These are phyloP conservation scores for Triadica sebifera DNA, from an alignment of 345 rosid genomes.

Conservation along the genomic window DNA sequence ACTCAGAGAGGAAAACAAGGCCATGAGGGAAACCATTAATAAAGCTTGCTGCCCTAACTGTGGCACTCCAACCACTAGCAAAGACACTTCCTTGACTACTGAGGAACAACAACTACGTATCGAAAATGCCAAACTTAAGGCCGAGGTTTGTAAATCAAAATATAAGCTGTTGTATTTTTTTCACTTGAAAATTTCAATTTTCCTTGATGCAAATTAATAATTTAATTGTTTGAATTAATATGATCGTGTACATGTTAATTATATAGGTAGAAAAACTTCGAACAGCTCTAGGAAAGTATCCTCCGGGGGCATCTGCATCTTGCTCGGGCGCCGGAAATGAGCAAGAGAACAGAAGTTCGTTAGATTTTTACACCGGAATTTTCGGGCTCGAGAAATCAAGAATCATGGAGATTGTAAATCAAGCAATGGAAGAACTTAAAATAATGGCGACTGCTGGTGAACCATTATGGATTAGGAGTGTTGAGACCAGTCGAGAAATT, in stretches of 20 bases:
- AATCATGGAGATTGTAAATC: constrained; percentile 65
- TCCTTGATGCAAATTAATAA: too few species aligned
- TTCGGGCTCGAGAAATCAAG: constrained; percentile 76
- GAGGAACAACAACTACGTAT: constrained; percentile 72
- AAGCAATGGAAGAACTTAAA: constrained; percentile 75
- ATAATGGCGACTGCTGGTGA: constrained; percentile 75
- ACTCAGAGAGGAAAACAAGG: constrained; percentile 77
- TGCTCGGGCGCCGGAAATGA: constrained; percentile 60
- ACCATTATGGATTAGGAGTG: constrained; percentile 86
- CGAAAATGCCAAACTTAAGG: constrained; percentile 85
- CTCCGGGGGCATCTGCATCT: constrained; percentile 53
- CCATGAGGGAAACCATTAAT: constrained; percentile 73
- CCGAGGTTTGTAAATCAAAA: constrained; percentile 60
- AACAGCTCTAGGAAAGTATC: constrained; percentile 52
- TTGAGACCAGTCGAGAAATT: constrained; percentile 91
- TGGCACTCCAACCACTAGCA: constrained; percentile 56
- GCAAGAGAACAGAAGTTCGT: constrained; percentile 67
- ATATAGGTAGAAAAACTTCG: constrained; percentile 70
- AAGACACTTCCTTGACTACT: constrained; percentile 42
- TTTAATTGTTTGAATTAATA: too few species aligned
- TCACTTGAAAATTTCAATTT: too few species aligned
- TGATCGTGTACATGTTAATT: too few species aligned
- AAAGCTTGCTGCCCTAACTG: constrained; percentile 85
- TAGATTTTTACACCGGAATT: constrained; percentile 73
- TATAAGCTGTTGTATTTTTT: too few species aligned